Evolutionary conservation across 441 rosid genomes (phyloP), one percentile per base, ranked within the genome.

Genomic region (Pelargonium fulgidum): DNA sequence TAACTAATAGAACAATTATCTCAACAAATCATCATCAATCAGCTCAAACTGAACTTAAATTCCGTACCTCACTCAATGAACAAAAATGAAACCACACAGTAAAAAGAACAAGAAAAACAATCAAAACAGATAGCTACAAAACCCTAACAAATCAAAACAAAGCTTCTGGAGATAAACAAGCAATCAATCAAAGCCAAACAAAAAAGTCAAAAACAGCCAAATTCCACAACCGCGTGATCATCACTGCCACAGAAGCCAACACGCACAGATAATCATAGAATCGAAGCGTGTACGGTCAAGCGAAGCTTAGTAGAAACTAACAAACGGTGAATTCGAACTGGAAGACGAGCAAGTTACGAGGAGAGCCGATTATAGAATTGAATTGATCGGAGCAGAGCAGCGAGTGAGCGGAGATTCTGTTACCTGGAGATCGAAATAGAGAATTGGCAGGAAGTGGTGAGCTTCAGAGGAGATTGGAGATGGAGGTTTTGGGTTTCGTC

Each of bases 341-440:
- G 29, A 24, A 24, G 29, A 24, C 29, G 29, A 24, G 7, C 44
- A 7, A 41, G 44, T 41, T 41, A 5, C 44, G 44, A 5, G 44
- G 0, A 41, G 8, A 11, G 58, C n/a, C 58, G 58, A 50, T 50
- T 11, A 13, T 6, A 4, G 13, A 50, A 50, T 47, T 13, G 52
- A 50, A 50, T 50, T 50, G 52, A 47, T 10, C 13, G 12, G 52
- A 47, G 52, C 52, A 50, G 17, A 50, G 44, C 44, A 41, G 8
- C 7, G 58, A 50, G 58, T 50, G 58, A 50, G 58, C n/a, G 16
- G 16, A 50, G 58, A 50, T 50, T 50, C 0, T 0, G 16, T 50
- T 50, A 50, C 58, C 58, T 50, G 58, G 58, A 50, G 58, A 50
- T 50, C 58, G 58, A 16, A 50, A 3, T 13, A 19, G 58, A 50